Conservation (phyloP, 1,284 basidiomycete species). For the Leccinum fuscescens region DNA sequence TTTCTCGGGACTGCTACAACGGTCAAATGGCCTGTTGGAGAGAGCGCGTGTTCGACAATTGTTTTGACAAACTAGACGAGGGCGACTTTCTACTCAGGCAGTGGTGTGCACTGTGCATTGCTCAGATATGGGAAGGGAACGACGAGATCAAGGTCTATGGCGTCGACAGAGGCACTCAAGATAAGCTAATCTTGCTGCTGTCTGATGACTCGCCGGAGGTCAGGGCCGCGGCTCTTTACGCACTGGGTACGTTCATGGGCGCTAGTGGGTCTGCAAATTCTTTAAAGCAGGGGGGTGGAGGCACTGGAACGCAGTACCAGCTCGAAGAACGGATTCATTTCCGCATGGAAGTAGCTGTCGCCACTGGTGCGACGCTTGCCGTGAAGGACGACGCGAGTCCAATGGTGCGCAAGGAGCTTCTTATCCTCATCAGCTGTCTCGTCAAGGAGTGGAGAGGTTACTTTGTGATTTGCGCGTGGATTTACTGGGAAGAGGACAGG, state of each 20-base stretch:
- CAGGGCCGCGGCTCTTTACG: conserved; percentile 87
- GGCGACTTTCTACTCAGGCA: conserved; percentile 91
- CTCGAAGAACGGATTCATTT: conserved; percentile 80
- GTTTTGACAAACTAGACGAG: conserved; percentile 83
- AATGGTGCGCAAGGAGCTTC: conserved; percentile 80
- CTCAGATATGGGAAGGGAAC: conserved; percentile 92
- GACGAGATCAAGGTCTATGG: conserved; percentile 90
- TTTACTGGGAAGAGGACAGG: conserved; percentile 88
- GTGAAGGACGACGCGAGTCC: conserved; percentile 88
- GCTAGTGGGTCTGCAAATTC: conserved; percentile 74
- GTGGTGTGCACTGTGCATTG: conserved; percentile 93
- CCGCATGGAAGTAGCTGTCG: conserved; percentile 75
- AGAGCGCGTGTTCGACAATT: conserved; percentile 87
- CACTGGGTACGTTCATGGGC: conserved; percentile 91
- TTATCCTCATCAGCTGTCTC: conserved; percentile 89
- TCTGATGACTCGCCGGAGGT: conserved; percentile 93
- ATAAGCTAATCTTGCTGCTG: conserved; percentile 81
- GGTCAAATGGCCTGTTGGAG: conserved; percentile 88
- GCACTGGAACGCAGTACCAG: conserved; percentile 82
- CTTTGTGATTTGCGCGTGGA: conserved; percentile 94
- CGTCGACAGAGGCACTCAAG: conserved; percentile 81
- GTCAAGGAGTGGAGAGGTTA: conserved; percentile 96
- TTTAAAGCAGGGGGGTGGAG: conserved; percentile 75
- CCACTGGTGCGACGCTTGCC: conserved; percentile 73
- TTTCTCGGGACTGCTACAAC: conserved; percentile 83